phyloP scores from a whole-genome alignment of 2,329 filamentous ascomycete species.

The Parascedosporium putredinis region DNA sequence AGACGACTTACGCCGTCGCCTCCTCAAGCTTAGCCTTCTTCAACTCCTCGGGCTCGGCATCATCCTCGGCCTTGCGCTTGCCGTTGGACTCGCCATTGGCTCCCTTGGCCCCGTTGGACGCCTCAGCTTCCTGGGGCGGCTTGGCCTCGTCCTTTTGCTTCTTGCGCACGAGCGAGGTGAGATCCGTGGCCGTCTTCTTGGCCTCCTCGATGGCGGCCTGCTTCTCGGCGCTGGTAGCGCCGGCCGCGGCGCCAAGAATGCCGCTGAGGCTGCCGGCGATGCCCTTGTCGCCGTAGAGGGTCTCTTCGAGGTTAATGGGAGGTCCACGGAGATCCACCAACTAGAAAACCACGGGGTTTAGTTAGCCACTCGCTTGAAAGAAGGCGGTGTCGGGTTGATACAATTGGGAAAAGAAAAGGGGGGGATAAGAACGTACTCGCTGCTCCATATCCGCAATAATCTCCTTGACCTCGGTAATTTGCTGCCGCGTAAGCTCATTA shows the following conservation, averaged over 20 bases:
- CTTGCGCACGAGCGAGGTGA: conserved; percentile 65
- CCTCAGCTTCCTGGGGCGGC: no score
- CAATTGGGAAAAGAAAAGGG: no score
- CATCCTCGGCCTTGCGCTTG: conserved; percentile 45
- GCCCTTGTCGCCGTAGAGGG: conserved; percentile 36
- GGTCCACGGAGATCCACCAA: conserved; percentile 59
- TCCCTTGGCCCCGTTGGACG: no score
- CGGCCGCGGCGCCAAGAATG: conserved; percentile 52
- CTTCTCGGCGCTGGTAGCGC: conserved; percentile 49
- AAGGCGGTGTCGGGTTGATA: no score
- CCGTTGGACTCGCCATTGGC: conserved; percentile 23
- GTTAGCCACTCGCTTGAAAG: conserved; percentile 7
- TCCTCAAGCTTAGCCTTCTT: conserved; percentile 27
- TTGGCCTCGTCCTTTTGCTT: conserved; percentile 34
- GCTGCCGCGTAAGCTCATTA: conserved; percentile 49
- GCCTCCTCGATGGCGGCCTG: conserved; percentile 60
- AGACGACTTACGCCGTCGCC: neutral
- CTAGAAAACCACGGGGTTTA: conserved; percentile 27
- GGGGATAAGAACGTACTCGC: conserved; percentile 48
- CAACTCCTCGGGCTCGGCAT: conserved; percentile 17
- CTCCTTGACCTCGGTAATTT: conserved; percentile 65
- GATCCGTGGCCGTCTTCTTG: conserved; percentile 62
- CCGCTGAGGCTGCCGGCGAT: conserved; percentile 30
- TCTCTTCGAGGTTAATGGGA: conserved; percentile 46
- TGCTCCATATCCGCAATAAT: conserved; percentile 71